Base-by-base conservation (phyloP, 1,284 basidiomycete genomes). In the Marasmius sp. region DNA sequence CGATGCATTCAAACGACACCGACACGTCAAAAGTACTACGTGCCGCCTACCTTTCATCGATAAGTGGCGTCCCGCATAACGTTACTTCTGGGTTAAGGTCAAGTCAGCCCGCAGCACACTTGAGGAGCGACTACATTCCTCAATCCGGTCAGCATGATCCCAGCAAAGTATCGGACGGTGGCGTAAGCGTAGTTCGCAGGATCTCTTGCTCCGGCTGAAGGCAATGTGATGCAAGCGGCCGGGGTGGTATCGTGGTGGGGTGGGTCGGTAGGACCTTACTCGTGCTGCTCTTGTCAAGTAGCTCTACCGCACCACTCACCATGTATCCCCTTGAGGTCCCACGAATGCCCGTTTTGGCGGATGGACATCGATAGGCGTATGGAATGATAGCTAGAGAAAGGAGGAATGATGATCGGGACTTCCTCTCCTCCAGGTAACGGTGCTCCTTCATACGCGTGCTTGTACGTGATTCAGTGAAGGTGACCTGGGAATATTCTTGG, bases 51-150 rank as follows among this genome's bases (percentile, higher is more conserved):
- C 18, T 34, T 27, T 34, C 27, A 52, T 33, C 34, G 50, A 37
- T 54, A 38, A 37, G 52, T 54, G 52, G 52, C 52, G 52, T 54
- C 52, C 52, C 52, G 52, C 52, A 54, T 54, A 34, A 54, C 52
- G 52, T 54, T 18, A 34, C 11, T 33, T 34, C 12, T 12, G n/a
- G 34, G 8, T 37, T 6, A 16, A n/a, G 37, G n/a, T 12, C 27
- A 37, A 37, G 9, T 16, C 50, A 52, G 50, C 22, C 50, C 50
- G 50, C 50, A 52, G 50, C 33, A 52, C 16, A 43, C 12, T 43
- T n/a, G 11, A 43, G 41, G 41, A 43, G 41, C n/a, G 6, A 6
- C 41, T 43, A n/a, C n/a, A 43, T 12, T 43, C n/a, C 41, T 43
- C 41, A 43, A 43, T 43, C 41, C 41, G 41, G 41, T 12, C 41